Base-by-base conservation (phyloP, 2,329 filamentous ascomycete genomes). In the Exophiala oligosperma region DNA sequence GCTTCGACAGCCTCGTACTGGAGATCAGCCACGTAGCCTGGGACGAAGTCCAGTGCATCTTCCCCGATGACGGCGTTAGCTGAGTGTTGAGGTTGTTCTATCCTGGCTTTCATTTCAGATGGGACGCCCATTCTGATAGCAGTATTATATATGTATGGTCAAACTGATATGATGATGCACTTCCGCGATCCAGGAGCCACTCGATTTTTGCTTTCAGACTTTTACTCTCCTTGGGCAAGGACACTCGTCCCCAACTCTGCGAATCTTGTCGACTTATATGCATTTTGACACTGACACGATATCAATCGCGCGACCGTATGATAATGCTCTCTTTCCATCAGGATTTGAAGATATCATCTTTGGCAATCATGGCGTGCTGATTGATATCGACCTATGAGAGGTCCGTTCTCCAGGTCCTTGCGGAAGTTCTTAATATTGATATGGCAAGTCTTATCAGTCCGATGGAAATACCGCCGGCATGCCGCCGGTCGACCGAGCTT, bases 401-500 rank as follows among this genome's bases (percentile, higher is more conserved):
- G 40, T 24, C 52, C 37, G 35, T 51, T 55, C 61, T 52, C 28
- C 46, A 32, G 26, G n/a, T 28, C 9, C 23, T 2, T 3, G 46
- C 46, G 23, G 46, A 4, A 26, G 46, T 24, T 28, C n/a, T 48
- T 6, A 29, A 48, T 49, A 17, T 23, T 26, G 17, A 26, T 12
- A 24, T 38, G 23, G 29, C 28, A 29, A n/a, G 23, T 21, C 56
- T 52, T 61, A 52, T 54, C 57, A 32, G 41, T 7, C 59, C 61
- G 28, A n/a, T 17, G 40, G n/a, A 43, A 5, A 23, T 7, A 11
- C 40, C 40, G 9, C 4, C 51, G 63, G 58, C 48, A 63, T 63
- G 58, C 63, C 58, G 58, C 43, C 57, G 63, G 63, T 28, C 55
- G 58, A 41, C 61, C 59, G 28, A n/a, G 6, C 32, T 11, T 54